phyloP scores from a whole-genome alignment of 768 basidiomycete genomes.

The Collybiopsis luxurians region DNA sequence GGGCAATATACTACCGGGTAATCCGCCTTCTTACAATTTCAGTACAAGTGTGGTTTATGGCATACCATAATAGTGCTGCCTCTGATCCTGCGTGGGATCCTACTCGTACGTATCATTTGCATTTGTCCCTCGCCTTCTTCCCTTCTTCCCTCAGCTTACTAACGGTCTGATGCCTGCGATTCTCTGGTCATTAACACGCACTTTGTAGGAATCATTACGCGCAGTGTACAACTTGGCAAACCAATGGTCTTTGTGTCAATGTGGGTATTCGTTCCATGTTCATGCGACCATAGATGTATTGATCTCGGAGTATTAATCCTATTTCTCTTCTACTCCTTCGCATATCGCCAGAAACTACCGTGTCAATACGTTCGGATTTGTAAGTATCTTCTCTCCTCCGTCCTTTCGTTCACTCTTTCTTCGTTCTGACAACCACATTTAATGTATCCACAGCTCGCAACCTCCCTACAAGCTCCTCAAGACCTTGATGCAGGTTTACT shows the following conservation, averaged over 20 bases:
- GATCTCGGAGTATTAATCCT: no score
- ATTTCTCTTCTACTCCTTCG: not conserved
- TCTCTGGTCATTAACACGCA: no score
- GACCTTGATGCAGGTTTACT: conserved; percentile 59
- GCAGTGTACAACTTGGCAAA: not conserved
- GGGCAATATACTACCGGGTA: not conserved
- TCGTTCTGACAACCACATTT: not conserved
- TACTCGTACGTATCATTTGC: no score
- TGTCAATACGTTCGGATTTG: conserved; percentile 11
- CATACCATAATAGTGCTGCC: conserved; percentile 29
- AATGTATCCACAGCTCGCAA: conserved; percentile 36
- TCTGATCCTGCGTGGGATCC: no score
- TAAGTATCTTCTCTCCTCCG: not conserved
- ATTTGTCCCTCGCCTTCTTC: no score
- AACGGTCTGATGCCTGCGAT: no score
- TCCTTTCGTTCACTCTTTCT: not conserved
- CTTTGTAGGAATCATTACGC: not conserved
- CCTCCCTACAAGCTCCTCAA: conserved; percentile 36
- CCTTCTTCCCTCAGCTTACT: no score
- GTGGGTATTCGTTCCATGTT: not conserved
- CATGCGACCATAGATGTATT: no score
- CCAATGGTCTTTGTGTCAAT: not conserved
- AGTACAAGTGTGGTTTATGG: conserved; percentile 17
- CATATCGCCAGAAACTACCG: not conserved
- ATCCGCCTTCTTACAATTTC: not conserved